These are phyloP conservation scores for Fraxinus angustifolia DNA, from an alignment of 305 asterid genomes.

Conservation along the genomic window DNA sequence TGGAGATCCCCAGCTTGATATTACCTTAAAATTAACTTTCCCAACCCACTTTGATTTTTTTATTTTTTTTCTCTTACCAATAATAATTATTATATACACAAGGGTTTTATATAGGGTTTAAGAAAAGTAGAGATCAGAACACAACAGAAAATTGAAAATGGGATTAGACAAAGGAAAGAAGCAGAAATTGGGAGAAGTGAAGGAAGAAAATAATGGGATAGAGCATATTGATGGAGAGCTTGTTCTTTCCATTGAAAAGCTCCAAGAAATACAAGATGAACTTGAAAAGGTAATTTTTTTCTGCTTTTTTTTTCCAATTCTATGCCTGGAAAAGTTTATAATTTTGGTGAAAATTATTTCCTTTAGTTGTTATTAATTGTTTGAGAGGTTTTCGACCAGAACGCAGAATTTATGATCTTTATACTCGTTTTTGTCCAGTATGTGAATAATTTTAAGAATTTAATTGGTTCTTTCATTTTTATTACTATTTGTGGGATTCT, in stretches of 20 bases:
- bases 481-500: neutral
- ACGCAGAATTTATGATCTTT: neutral
- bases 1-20: neutral
- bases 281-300: conserved; percentile 33
- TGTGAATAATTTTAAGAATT: neutral
- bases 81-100: neutral
- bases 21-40: neutral
- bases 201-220: conserved; percentile 20
- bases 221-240: conserved; percentile 37
- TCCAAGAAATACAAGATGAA: conserved; percentile 49
- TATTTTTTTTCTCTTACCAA: neutral
- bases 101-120: conserved; percentile 22
- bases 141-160: conserved; percentile 18
- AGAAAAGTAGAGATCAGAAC: conserved; percentile 10
- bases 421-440: neutral
- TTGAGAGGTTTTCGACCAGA: neutral
- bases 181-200: conserved; percentile 35
- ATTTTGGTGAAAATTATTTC: neutral
- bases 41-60: neutral
- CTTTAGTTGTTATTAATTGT: neutral
- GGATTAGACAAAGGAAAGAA: conserved; percentile 45
- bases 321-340: neutral
- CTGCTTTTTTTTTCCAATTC: neutral
- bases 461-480: neutral
- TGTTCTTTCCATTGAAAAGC: conserved; percentile 36